Percentiles rank a stretch among this genome's conserved stretches.
These are phyloP conservation scores for Sequoiadendron giganteum DNA, from an alignment of 75 land plant species.

Conservation along the genomic window DNA sequence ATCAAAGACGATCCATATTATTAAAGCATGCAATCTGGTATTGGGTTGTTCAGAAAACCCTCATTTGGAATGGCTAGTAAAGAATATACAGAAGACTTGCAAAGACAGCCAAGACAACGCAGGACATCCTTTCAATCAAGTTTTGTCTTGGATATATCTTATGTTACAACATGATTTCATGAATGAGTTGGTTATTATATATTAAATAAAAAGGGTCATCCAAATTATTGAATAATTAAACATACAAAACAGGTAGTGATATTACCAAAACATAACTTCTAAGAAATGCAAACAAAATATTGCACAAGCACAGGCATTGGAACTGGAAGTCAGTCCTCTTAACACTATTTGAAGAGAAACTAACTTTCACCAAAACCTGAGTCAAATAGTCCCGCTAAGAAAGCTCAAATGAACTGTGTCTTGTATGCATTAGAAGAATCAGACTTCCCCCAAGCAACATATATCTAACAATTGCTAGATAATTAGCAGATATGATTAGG, in stretches of 20 bases:
- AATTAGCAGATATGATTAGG: too few relatives aligned
- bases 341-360: too few relatives aligned
- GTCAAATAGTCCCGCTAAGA: too few relatives aligned
- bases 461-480: too few relatives aligned
- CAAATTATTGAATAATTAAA: background rate
- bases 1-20: background rate
- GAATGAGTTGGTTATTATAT: background rate
- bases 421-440: too few relatives aligned
- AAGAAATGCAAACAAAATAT: too few relatives aligned
- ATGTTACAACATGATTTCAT: background rate
- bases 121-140: background rate
- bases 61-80: background rate
- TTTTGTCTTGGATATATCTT: background rate
- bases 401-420: too few relatives aligned
- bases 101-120: background rate
- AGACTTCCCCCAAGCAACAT: too few relatives aligned
- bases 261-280: too few relatives aligned
- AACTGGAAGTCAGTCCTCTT: too few relatives aligned
- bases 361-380: too few relatives aligned
- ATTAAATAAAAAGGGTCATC: background rate
- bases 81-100: background rate
- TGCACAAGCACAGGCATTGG: too few relatives aligned
- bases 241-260: background rate
- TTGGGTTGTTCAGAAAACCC: background rate
- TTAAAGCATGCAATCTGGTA: background rate